Conservation (phyloP, 148 eudicot genomes). For the Pharnaceum exiguum region DNA sequence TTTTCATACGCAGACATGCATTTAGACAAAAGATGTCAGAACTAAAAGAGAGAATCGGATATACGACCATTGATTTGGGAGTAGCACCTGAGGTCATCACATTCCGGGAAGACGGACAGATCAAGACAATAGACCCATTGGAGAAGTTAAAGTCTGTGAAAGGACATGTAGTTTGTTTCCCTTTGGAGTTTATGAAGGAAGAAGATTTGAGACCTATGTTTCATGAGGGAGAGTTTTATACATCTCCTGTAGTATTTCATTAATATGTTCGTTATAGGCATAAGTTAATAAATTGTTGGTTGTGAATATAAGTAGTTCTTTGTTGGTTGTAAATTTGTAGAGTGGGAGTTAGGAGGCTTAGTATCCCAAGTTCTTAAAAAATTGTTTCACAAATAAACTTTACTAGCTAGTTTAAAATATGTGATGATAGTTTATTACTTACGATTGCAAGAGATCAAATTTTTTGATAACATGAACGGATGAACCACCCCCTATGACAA, state of each 20-base stretch:
- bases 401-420: no score
- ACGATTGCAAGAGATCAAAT: no score
- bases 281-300: not conserved
- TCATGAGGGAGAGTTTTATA: slow-evolving; percentile 80
- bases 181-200: slow-evolving; percentile 74
- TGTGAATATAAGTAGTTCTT: not conserved
- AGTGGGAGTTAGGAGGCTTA: no score
- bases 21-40: slow-evolving; percentile 62
- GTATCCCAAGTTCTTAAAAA: no score
- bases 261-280: slow-evolving; percentile 6
- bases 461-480: no score
- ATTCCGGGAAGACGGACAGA: slow-evolving; percentile 33
- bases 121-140: slow-evolving; percentile 28
- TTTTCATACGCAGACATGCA: slow-evolving; percentile 35
- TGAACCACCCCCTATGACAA: no score
- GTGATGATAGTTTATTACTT: no score
- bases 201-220: slow-evolving; percentile 88
- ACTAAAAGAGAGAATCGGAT: slow-evolving; percentile 55
- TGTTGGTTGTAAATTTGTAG: no score
- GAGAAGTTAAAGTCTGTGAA: slow-evolving; percentile 51
- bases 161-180: slow-evolving; percentile 73
- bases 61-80: slow-evolving; percentile 87
- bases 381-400: no score
- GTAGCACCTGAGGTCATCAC: slow-evolving; percentile 60
- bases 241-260: slow-evolving; percentile 72